phyloP scores from a whole-genome alignment of 345 rosid species.

The Moricandia moricandioides region DNA sequence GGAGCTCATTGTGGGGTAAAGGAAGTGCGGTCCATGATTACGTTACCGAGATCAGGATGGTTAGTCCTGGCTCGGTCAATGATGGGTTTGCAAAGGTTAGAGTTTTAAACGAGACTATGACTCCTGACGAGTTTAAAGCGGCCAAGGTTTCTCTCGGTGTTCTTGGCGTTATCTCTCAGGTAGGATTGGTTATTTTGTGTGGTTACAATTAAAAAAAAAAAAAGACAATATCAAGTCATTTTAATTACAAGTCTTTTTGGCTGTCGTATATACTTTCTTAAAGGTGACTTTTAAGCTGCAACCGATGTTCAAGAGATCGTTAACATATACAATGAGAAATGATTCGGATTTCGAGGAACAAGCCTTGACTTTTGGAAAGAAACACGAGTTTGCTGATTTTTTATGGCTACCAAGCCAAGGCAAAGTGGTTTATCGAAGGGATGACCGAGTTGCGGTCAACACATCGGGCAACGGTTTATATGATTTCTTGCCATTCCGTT shows the following conservation, averaged over 20 bases:
- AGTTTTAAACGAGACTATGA: not conserved
- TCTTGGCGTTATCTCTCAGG: conserved; percentile 18
- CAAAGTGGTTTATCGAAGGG: conserved; percentile 36
- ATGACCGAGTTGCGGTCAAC: conserved; percentile 48
- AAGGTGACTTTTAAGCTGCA: conserved; percentile 62
- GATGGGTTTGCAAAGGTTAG: conserved; percentile 16
- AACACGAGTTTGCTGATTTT: conserved; percentile 22
- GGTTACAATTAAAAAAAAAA: not conserved
- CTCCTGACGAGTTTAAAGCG: not conserved
- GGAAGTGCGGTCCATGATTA: conserved; percentile 23
- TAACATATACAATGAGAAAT: conserved; percentile 32
- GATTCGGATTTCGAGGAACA: conserved; percentile 21
- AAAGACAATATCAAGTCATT: not conserved
- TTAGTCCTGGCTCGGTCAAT: conserved; percentile 1
- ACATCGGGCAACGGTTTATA: conserved; percentile 51
- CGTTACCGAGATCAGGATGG: conserved; percentile 14
- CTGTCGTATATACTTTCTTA: not conserved
- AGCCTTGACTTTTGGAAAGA: conserved; percentile 11
- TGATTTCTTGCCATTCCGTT: conserved; percentile 57
- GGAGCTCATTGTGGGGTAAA: conserved; percentile 16
- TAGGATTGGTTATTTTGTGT: not conserved
- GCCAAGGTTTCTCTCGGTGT: conserved; percentile 18
- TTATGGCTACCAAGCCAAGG: conserved; percentile 25
- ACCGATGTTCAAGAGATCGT: conserved; percentile 65
- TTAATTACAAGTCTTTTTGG: not conserved